Conservation (phyloP, 768 basidiomycete species). For the Asterophora lycoperdoides region DNA sequence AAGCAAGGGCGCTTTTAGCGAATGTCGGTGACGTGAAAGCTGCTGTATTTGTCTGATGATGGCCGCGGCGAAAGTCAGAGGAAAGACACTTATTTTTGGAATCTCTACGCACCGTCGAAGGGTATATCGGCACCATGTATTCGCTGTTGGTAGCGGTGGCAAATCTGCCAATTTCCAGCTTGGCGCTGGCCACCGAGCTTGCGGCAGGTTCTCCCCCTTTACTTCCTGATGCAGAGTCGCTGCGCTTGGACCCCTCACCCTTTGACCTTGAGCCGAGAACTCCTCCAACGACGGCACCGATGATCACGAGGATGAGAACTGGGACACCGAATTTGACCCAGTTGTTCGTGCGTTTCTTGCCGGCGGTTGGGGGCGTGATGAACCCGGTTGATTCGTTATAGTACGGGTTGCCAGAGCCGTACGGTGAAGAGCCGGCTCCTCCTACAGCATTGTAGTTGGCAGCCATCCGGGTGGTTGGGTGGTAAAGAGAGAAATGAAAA, state of each 20-base stretch:
- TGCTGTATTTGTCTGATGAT: constrained; percentile 64
- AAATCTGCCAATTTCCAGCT: constrained; percentile 58
- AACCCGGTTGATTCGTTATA: constrained; percentile 69
- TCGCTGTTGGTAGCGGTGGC: constrained; percentile 76
- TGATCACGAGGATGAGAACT: constrained; percentile 55
- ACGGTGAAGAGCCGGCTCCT: constrained; percentile 24
- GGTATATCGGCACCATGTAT: constrained; percentile 82
- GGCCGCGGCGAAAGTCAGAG: not conserved
- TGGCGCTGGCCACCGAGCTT: constrained; percentile 54
- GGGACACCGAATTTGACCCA: constrained; percentile 80
- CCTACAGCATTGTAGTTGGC: constrained; percentile 28
- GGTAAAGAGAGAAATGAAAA: constrained; percentile 15
- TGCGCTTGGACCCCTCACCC: constrained; percentile 28
- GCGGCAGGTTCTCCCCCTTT: constrained; percentile 40
- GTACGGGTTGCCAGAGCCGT: constrained; percentile 60
- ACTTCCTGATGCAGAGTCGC: constrained; percentile 31
- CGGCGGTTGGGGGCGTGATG: constrained; percentile 46
- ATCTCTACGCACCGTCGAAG: constrained; percentile 68
- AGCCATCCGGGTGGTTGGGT: constrained; percentile 27
- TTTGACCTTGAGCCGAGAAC: constrained; percentile 64
- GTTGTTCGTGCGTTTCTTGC: constrained; percentile 57
- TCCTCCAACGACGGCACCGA: constrained; percentile 71
- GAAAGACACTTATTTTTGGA: not conserved
- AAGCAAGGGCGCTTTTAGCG: constrained; percentile 48
- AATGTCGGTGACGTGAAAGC: constrained; percentile 73